Base-by-base conservation (phyloP, 768 basidiomycete genomes). In the Cytidiella melzeri region DNA sequence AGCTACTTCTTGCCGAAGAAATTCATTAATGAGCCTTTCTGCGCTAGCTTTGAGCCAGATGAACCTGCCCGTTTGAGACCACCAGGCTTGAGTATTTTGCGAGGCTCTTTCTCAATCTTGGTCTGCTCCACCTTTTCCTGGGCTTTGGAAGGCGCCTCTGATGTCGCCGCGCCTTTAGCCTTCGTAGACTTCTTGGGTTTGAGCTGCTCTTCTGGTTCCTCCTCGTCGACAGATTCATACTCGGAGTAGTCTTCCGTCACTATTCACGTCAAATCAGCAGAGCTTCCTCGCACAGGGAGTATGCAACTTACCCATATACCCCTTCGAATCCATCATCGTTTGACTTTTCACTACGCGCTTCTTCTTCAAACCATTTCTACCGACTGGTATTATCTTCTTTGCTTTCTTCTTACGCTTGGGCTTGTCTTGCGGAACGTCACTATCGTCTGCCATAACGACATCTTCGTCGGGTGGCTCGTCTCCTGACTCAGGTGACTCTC, bases 211-310 rank as follows among this genome's bases (percentile, higher is more conserved):
- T 63, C 72, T 2, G 64, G 63, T 50, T 75, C 79, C 24, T 82
- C 74, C 49, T 81, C 84, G 6, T 76, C 77, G 6, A 84, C 84
- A 7, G 87, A 88, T 65, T 92, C 88, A 59, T 87, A 91, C 15
- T 79, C 80, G 5, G 86, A 86, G 61, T 87, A 85, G 61, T 91
- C 89, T 60, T 87, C 83, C 30, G 75, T 83, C 13, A 77, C 89
- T 91, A 55, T 1, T 45, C 39, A 9, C 34, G 23, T 2, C 21
- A 41, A 50, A 9, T 48, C 19, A 34, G 19, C 39, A 25, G 19
- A 23, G 15, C 12, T 15, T 34, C 27, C 18, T 9, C 41, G 46
- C 55, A 20, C 27, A 52, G 30, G 47, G 47, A 46, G 21, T 36
- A 43, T 4, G 43, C 45, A 13, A 67, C 76, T 47, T 60, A 89